A percentile compares a stretch with the other conserved stretches of the same genome.
phyloP scores from a whole-genome alignment of 2,329 filamentous ascomycete genomes.

The Fusarium sp. region DNA sequence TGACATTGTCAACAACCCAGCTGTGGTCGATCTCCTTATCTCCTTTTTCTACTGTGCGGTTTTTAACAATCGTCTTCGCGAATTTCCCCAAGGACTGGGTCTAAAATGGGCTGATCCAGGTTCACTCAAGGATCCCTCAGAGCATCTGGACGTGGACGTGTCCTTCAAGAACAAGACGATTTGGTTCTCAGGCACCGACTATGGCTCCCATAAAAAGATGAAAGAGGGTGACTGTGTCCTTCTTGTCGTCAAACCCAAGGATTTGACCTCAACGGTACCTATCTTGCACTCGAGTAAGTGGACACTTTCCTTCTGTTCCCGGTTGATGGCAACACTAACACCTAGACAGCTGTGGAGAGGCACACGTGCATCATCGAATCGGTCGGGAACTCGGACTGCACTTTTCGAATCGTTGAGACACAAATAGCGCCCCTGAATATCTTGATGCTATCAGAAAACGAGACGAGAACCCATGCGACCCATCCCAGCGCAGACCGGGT shows the following conservation, averaged over 20 bases:
- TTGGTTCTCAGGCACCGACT: constrained; percentile 22
- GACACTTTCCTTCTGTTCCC: background rate
- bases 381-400: background rate
- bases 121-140: background rate
- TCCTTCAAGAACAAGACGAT: constrained; percentile 28
- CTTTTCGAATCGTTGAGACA: constrained; percentile 30
- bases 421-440: background rate
- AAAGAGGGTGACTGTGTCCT: constrained; percentile 32
- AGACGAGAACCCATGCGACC: constrained; percentile 3
- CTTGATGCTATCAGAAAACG: background rate
- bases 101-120: constrained; percentile 49
- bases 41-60: constrained; percentile 81
- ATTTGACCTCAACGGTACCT: background rate
- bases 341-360: constrained; percentile 26
- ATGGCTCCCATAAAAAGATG: constrained; percentile 28
- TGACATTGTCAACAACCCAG: constrained; percentile 82
- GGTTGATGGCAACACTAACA: constrained; percentile 3
- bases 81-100: constrained; percentile 57
- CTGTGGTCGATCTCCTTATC: constrained; percentile 85
- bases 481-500: constrained; percentile 18
- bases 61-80: constrained; percentile 51
- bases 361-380: constrained; percentile 35
- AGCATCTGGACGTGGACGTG: constrained; percentile 18
- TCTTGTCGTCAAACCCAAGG: constrained; percentile 14
- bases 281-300: constrained; percentile 27